Percentiles rank a stretch among this genome's conserved stretches.
Conservation (phyloP, 108 stramenopile species). For the Cyclostephanos invisitatus region DNA sequence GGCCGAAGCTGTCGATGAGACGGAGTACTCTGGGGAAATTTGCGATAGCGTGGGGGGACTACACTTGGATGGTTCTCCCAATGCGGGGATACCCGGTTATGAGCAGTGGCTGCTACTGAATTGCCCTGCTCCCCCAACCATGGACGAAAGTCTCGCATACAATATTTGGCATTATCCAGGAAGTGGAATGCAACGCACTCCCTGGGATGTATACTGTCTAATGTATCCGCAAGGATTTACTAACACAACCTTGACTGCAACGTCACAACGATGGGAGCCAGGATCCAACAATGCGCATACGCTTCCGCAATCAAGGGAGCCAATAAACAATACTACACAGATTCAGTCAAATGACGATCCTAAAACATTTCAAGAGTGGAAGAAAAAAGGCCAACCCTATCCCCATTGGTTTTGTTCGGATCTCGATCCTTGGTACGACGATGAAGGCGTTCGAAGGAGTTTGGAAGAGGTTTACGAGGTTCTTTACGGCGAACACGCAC, state of each 20-base stretch:
- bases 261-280: conserved; percentile 33
- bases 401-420: conserved; percentile 47
- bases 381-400: conserved; percentile 39
- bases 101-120: conserved; percentile 43
- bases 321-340: conserved; percentile 4
- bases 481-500: conserved; percentile 48
- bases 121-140: conserved; percentile 42
- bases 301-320: conserved; percentile 28
- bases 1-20: conserved; percentile 15
- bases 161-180: conserved; percentile 47
- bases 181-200: conserved; percentile 52
- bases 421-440: conserved; percentile 53
- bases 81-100: conserved; percentile 27
- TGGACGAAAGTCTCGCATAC: conserved; percentile 37
- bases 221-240: conserved; percentile 36
- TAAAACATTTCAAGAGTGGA: conserved; percentile 53
- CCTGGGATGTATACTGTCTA: conserved; percentile 46
- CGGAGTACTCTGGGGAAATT: conserved; percentile 1
- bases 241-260: conserved; percentile 14
- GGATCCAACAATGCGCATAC: conserved; percentile 5
- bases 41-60: conserved; percentile 8
- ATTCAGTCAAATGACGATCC: conserved; percentile 20
- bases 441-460: conserved; percentile 42
- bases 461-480: conserved; percentile 54
- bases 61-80: conserved; percentile 9